Evolutionary conservation across 306 rosid species (phyloP).

Genomic region (Acacia crassicarpa): DNA sequence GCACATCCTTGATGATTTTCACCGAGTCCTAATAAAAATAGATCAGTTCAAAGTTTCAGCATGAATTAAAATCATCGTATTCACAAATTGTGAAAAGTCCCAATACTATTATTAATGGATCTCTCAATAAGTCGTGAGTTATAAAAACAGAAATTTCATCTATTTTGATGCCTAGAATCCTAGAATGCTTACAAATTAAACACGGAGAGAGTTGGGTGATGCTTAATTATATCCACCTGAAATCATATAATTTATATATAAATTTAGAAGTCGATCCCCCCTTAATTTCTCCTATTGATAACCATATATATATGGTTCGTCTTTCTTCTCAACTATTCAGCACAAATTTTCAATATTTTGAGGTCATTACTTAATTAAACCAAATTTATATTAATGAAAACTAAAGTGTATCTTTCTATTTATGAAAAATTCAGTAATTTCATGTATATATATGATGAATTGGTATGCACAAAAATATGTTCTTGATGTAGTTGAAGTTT

Average conservation of each 20-base stretch:
- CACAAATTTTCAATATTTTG: not conserved
- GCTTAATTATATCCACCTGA: not conserved
- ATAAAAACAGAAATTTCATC: not conserved
- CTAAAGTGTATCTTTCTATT: not conserved
- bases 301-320: not conserved
- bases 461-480: not conserved
- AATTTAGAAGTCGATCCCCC: not conserved
- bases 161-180: fast-evolving
- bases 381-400: not conserved
- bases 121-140: not conserved
- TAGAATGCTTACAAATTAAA: not conserved
- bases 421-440: not conserved
- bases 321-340: not conserved
- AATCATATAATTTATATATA: not conserved
- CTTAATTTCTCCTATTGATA: not conserved
- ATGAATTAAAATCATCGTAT: not conserved
- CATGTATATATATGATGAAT: not conserved
- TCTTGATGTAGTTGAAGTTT: not conserved
- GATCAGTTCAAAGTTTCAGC: not conserved
- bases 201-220: not conserved
- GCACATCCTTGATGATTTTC: not conserved
- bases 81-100: not conserved
- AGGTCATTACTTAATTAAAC: too few species aligned
- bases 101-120: not conserved
- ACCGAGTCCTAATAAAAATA: not conserved